Base-by-base conservation (phyloP, 768 basidiomycete genomes). In the Psilocybe cyanescens region DNA sequence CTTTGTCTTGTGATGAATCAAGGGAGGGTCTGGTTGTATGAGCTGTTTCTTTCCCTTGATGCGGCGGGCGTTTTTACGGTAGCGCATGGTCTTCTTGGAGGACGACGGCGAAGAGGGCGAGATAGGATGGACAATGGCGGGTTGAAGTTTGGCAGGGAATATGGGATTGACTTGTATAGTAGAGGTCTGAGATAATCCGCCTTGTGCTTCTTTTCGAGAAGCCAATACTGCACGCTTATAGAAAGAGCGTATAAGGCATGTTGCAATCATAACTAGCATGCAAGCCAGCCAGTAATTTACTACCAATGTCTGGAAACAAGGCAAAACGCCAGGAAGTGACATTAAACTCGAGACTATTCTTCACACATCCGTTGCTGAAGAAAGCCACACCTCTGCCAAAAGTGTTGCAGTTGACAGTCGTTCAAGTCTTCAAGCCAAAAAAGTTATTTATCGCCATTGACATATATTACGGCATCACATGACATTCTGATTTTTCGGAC, bases 191-290 rank as follows among this genome's bases (percentile, higher is more conserved):
- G 55, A 58, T 37, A 19, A 17, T 47, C 28, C 29, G 17, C 49
- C 59, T 24, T 33, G 35, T 53, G 4, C 50, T 53, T 64, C 63
- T 58, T 60, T 45, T 55, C 41, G 58, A 61, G 41, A 48, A 35
- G 47, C 58, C 24, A 24, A 24, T n/a, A 61, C 61, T 14, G 19
- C 33, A 55, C 63, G 64, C 67, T 70, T 68, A 70, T 69, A 71
- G 62, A 61, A 62, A 58, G 65, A 67, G 65, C 66, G 50, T 60
- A 73, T 30, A 61, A 76, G 65, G 69, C 72, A 77, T 62, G 70
- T 69, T 70, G 70, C 70, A 58, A 63, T 61, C 61, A 68, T 63
- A 30, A 68, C 17, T 24, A 66, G 63, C 52, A 45, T 57, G 56
- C 67, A 68, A 61, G 60, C 30, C 44, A 61, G 33, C 58, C 66